A percentile compares a stretch with the other conserved stretches of the same genome.
Evolutionary conservation across 2,329 filamentous ascomycete genomes (phyloP).

Genomic region (Calonectria pteridis): DNA sequence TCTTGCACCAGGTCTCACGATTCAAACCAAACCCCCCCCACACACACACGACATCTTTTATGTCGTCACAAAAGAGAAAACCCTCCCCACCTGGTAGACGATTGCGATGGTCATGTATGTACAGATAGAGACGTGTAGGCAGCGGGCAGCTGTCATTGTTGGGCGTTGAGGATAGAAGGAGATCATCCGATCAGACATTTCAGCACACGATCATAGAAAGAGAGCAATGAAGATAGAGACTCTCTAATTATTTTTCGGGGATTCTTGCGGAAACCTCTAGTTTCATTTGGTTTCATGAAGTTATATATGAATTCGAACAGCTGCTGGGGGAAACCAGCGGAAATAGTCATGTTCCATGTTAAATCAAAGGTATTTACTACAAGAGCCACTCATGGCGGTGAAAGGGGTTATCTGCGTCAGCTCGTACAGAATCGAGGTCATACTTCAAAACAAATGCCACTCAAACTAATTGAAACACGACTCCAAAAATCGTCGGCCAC

Average conservation of each 20-base stretch:
- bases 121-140: slow-evolving; percentile 41
- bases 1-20: not conserved
- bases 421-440: not conserved
- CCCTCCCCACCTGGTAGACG: slow-evolving; percentile 22
- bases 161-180: slow-evolving; percentile 49
- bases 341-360: not conserved
- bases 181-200: slow-evolving; percentile 37
- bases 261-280: not conserved
- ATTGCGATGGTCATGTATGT: slow-evolving; percentile 44
- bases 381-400: not conserved
- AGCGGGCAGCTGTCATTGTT: slow-evolving; percentile 40
- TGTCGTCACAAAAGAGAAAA: slow-evolving; percentile 14
- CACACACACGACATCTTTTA: slow-evolving; percentile 23
- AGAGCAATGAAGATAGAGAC: slow-evolving; percentile 40
- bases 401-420: not conserved
- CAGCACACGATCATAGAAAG: slow-evolving; percentile 43
- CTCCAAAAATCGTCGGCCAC: not conserved
- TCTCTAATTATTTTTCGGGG: slow-evolving; percentile 34
- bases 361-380: slow-evolving; percentile 2
- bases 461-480: not conserved
- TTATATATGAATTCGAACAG: not conserved
- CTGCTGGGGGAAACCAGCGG: not conserved
- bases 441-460: not conserved
- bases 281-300: not conserved
- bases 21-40: slow-evolving; percentile 5